phyloP scores from a whole-genome alignment of 2,329 filamentous ascomycete genomes.

The Diaporthe sp. region DNA sequence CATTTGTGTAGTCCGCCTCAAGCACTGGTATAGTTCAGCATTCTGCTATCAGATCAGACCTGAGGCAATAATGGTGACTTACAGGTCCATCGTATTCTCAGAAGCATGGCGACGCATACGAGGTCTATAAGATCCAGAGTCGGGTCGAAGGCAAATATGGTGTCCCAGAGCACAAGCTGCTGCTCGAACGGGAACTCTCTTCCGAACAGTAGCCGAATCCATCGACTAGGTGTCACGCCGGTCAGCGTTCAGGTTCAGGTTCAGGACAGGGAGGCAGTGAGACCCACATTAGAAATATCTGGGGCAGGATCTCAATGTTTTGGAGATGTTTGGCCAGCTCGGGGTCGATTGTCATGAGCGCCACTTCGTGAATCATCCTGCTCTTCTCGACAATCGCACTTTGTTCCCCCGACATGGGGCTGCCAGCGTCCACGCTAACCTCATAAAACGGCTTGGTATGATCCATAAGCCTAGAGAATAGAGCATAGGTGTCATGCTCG shows the following conservation, averaged over 20 bases:
- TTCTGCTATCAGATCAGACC: slow-evolving; percentile 21
- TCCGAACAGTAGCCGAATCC: slow-evolving; percentile 93
- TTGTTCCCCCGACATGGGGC: slow-evolving; percentile 55
- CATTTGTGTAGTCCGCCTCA: slow-evolving; percentile 88
- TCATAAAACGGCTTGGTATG: slow-evolving; percentile 90
- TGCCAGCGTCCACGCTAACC: slow-evolving; percentile 58
- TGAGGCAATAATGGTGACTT: slow-evolving; percentile 51
- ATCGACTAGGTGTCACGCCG: slow-evolving; percentile 73
- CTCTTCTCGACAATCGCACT: slow-evolving; percentile 86
- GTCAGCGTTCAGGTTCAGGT: not conserved
- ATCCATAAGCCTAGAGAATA: slow-evolving; percentile 92
- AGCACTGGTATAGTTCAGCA: slow-evolving; percentile 71
- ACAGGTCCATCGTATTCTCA: slow-evolving; percentile 93
- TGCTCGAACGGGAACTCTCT: slow-evolving; percentile 93
- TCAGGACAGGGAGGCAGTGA: slow-evolving; percentile 30
- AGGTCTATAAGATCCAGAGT: slow-evolving; percentile 85
- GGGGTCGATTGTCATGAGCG: slow-evolving; percentile 84
- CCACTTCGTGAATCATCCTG: slow-evolving; percentile 86
- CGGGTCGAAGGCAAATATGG: slow-evolving; percentile 88
- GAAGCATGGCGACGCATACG: slow-evolving; percentile 93
- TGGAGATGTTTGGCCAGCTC: slow-evolving; percentile 85
- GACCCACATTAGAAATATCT: slow-evolving; percentile 91
- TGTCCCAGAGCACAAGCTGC: slow-evolving; percentile 89
- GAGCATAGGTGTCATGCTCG: slow-evolving; percentile 90
- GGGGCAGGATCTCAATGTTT: slow-evolving; percentile 89